phyloP scores from a whole-genome alignment of 305 asterid species.

The Fraxinus latifolia region DNA sequence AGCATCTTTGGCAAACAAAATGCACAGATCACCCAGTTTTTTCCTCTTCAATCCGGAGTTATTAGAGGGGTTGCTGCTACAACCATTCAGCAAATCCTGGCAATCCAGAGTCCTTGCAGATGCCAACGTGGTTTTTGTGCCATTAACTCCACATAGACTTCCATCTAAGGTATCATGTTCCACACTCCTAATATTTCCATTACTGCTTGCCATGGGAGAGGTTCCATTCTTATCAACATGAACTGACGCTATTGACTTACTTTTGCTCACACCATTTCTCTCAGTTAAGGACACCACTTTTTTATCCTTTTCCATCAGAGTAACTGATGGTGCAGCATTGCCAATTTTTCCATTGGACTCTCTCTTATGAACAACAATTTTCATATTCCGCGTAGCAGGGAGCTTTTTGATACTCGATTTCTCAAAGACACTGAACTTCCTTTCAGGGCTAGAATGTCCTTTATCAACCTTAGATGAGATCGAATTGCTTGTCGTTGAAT shows the following conservation, averaged over 20 bases:
- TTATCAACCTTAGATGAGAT: conserved; percentile 33
- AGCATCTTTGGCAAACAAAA: conserved; percentile 60
- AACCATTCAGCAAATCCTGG: conserved; percentile 38
- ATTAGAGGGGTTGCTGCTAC: conserved; percentile 33
- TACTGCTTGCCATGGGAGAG: conserved; percentile 34
- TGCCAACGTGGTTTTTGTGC: conserved; percentile 21
- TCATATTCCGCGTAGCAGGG: conserved; percentile 43
- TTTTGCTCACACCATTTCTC: conserved; percentile 29
- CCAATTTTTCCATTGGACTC: conserved; percentile 45
- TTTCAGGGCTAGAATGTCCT: conserved; percentile 37
- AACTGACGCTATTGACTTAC: conserved; percentile 20
- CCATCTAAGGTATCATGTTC: conserved; percentile 26
- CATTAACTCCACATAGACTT: conserved; percentile 30
- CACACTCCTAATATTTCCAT: conserved; percentile 32
- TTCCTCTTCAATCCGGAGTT: conserved; percentile 64
- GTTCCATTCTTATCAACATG: conserved; percentile 29
- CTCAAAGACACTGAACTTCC: conserved; percentile 33
- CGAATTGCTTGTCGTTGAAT: conserved; percentile 24
- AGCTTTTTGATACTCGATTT: conserved; percentile 35
- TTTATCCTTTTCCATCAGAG: conserved; percentile 37
- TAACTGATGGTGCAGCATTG: conserved; percentile 25
- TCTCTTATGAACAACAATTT: conserved; percentile 39
- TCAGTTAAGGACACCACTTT: conserved; percentile 29
- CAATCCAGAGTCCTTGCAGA: conserved; percentile 26
- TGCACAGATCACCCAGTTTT: conserved; percentile 38